Evolutionary conservation across 2,329 filamentous ascomycete species (phyloP), one percentile per base, ranked within the genome.

Genomic region (Trichoderma citrinoviride): DNA sequence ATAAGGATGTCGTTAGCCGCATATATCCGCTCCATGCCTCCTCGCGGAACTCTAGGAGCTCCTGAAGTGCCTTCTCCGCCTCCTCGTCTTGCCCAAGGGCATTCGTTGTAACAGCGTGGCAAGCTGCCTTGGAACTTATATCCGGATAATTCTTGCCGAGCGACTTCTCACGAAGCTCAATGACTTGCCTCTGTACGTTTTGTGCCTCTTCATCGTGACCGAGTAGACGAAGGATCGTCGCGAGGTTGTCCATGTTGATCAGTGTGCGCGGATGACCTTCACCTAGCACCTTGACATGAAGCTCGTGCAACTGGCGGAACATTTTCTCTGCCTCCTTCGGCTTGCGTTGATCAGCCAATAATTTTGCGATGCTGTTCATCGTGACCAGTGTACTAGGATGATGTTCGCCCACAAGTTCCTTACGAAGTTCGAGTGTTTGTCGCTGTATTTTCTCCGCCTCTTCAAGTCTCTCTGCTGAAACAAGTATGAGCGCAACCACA

Each of bases 161-260:
- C n/a, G 41, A 19, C 29, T 41, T 41, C n/a, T 41, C 29, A 2
- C 10, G 10, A 14, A 43, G 12, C 53, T 43, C 19, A 5, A 56
- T 21, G 12, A 14, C 6, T 15, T 43, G 33, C 19, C 17, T 43
- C 25, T 17, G 2, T 19, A 60, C 23, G 3, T 21, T 15, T 15
- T 49, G 15, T 10, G 56, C 17, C 27, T 60, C 27, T 8, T 60
- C 14, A 23, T 25, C 17, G n/a, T 46, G 19, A 5, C 56, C 56
- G 14, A 23, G 29, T 1, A 8, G 1, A 70, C 78, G 15, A 79
- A 79, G 76, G 74, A 21, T 2, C 73, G 85, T 54, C 71, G 72
- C 40, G 5, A 55, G 25, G n/a, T 7, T 23, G 25, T 49, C 3
- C 19, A 23, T 43, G 17, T 33, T 41, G 5, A 7, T 5, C 19